These are phyloP conservation scores for Bocquillonia castaneifolia DNA, from an alignment of 441 rosid genomes.

Conservation along the genomic window DNA sequence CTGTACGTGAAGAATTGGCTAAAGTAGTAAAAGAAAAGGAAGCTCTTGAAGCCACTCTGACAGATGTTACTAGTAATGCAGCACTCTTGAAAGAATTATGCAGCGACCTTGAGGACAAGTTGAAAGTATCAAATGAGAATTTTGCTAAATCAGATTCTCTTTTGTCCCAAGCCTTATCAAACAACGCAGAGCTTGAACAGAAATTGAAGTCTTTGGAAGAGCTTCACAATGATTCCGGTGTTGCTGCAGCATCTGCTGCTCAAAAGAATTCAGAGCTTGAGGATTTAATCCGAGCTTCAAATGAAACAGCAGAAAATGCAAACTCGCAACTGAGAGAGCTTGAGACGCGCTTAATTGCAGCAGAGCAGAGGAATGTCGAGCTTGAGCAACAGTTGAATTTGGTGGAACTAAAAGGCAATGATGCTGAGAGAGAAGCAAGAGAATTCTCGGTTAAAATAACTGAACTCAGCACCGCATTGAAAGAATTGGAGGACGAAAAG, in stretches of 20 bases:
- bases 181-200: conserved; percentile 65
- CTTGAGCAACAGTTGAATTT: conserved; percentile 67
- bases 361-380: conserved; percentile 68
- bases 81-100: conserved; percentile 43
- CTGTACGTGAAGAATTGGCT: conserved; percentile 35
- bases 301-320: conserved; percentile 60
- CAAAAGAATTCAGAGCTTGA: conserved; percentile 72
- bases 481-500: conserved; percentile 60
- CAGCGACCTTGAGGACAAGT: conserved; percentile 56
- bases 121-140: conserved; percentile 64
- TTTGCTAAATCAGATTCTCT: conserved; percentile 58
- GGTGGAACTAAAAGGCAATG: conserved; percentile 47
- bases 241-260: conserved; percentile 59
- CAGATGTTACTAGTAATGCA: conserved; percentile 44
- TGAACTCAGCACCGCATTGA: conserved; percentile 47
- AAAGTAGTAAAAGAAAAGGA: conserved; percentile 46
- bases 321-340: conserved; percentile 60
- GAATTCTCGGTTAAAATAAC: conserved; percentile 56
- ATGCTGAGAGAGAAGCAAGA: conserved; percentile 57
- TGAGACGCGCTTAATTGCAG: conserved; percentile 50
- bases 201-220: conserved; percentile 69
- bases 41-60: conserved; percentile 47
- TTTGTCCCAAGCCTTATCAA: conserved; percentile 63
- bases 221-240: conserved; percentile 51
- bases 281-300: conserved; percentile 49